Evolutionary conservation across 306 rosid species (phyloP).

Genomic region (Quercus berberidifolia): DNA sequence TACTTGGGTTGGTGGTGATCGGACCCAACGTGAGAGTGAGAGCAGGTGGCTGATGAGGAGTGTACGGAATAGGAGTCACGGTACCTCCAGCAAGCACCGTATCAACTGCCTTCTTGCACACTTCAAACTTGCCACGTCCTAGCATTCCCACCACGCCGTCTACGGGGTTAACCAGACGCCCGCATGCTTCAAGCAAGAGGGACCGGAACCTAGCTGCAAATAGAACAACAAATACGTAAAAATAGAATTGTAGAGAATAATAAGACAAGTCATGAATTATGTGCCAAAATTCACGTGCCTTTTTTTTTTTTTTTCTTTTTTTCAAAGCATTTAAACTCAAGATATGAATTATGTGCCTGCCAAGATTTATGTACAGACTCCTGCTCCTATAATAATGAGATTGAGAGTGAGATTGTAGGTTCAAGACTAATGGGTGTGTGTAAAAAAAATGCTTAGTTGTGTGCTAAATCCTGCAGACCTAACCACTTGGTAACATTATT

Average conservation of each 20-base stretch:
- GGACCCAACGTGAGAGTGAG: not conserved
- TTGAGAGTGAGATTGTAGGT: too few species aligned
- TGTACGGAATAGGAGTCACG: constrained; percentile 11
- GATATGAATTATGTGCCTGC: not conserved
- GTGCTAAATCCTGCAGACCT: too few species aligned
- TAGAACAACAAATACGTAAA: not conserved
- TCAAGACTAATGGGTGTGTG: too few species aligned
- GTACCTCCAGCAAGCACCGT: constrained; percentile 47
- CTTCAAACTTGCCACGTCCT: constrained; percentile 51
- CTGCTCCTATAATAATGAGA: too few species aligned
- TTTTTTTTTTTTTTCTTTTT: not conserved
- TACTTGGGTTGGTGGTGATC: not conserved
- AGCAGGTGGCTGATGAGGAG: not conserved
- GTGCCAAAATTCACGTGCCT: too few species aligned
- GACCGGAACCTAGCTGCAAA: constrained; percentile 57
- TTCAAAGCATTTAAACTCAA: not conserved
- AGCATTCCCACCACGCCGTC: constrained; percentile 60
- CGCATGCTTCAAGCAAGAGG: constrained; percentile 65
- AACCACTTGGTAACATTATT: too few species aligned
- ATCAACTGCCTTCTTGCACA: constrained; percentile 51
- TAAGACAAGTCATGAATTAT: too few species aligned
- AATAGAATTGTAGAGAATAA: not conserved
- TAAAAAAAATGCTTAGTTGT: too few species aligned
- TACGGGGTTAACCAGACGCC: constrained; percentile 63
- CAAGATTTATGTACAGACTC: too few species aligned